Evolutionary conservation across 2,329 filamentous ascomycete species (phyloP).

Genomic region (Venturia carpophila): DNA sequence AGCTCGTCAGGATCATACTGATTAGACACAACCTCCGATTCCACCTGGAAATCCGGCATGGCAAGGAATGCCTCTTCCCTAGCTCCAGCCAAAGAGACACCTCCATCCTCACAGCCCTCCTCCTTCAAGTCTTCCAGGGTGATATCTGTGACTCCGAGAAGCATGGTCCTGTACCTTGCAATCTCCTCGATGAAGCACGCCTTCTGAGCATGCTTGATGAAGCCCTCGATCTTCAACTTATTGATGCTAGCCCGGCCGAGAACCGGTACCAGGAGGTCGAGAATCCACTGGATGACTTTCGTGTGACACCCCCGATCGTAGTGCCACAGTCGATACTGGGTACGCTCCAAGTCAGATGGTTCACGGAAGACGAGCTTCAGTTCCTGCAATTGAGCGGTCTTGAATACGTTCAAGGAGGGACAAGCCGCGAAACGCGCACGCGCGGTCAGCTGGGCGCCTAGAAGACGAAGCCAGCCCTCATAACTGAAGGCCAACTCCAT

Average conservation of each 20-base stretch:
- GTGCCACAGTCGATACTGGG: not conserved
- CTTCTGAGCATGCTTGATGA: slow-evolving; percentile 10
- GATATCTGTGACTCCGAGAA: not conserved
- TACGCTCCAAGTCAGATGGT: not conserved
- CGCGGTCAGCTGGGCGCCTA: not conserved
- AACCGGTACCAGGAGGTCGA: not conserved
- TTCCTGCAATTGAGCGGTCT: not conserved
- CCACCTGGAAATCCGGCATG: not conserved
- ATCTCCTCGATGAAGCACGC: not conserved
- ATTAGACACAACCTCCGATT: not conserved
- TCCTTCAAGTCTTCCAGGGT: not conserved
- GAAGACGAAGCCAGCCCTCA: slow-evolving; percentile 1
- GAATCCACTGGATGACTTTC: not conserved
- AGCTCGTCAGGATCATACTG: slow-evolving; percentile 6
- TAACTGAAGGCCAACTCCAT: slow-evolving; percentile 2
- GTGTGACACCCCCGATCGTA: not conserved
- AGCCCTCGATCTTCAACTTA: slow-evolving; percentile 2
- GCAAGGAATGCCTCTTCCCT: not conserved
- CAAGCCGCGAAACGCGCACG: not conserved
- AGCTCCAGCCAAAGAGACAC: slow-evolving; percentile 5
- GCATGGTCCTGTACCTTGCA: not conserved
- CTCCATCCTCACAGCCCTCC: not conserved
- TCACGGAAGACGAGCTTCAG: not conserved
- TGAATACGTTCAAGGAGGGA: not conserved
- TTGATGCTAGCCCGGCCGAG: not conserved